These are phyloP conservation scores for Leishmania braziliensis DNA, from an alignment of 208 protist genomes.

Conservation along the genomic window DNA sequence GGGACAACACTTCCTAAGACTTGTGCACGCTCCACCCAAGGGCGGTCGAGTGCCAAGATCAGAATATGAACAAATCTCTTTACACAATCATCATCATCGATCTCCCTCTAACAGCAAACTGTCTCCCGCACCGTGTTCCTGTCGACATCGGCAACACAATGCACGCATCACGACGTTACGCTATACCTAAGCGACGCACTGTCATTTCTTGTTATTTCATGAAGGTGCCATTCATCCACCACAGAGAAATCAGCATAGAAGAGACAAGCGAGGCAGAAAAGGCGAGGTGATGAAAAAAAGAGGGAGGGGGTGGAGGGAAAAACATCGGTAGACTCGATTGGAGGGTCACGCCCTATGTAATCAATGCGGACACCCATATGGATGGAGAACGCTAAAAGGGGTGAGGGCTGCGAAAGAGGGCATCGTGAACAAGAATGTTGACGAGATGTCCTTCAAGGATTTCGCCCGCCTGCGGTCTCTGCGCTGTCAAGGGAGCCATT, in stretches of 20 bases:
- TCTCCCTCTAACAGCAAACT: background rate
- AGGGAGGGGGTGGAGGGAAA: background rate
- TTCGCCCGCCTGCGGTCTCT: background rate
- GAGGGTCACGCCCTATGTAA: background rate
- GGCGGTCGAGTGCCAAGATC: constrained; percentile 2
- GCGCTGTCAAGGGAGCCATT: background rate
- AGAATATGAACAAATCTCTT: constrained; percentile 80
- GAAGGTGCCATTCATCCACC: background rate
- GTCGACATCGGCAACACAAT: background rate
- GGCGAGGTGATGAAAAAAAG: background rate
- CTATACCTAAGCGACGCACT: background rate
- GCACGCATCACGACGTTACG: background rate
- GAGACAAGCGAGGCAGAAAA: background rate
- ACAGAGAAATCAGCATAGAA: background rate
- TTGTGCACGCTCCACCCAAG: background rate
- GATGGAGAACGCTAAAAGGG: background rate
- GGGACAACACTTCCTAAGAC: background rate
- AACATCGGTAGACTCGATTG: background rate
- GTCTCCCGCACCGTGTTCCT: background rate
- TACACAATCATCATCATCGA: constrained; percentile 27
- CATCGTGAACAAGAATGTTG: no score
- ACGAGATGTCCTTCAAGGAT: background rate
- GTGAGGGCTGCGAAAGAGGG: background rate
- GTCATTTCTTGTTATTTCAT: background rate
- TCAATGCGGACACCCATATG: background rate